A percentile compares a stretch with the other conserved stretches of the same genome.
phyloP scores from a whole-genome alignment of 306 rosid genomes.

The Urtica urens region DNA sequence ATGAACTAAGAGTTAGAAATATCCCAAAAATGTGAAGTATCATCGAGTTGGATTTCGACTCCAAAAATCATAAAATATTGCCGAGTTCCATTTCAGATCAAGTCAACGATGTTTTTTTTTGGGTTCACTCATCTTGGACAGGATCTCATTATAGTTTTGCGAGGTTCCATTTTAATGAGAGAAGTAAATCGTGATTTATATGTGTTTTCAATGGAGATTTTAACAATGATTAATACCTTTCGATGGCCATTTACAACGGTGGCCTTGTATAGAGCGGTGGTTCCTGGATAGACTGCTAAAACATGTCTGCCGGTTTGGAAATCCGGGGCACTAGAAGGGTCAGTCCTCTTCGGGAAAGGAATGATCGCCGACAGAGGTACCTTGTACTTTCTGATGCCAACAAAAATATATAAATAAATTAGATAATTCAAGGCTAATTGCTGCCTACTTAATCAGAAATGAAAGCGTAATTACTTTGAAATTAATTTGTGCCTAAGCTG shows the following conservation, averaged over 20 bases:
- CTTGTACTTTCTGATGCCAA: slow-evolving; percentile 58
- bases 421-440: neutral
- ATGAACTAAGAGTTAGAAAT: slow-evolving; percentile 24
- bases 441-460: too few relatives aligned
- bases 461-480: too few relatives aligned
- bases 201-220: too few relatives aligned
- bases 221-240: slow-evolving; percentile 56
- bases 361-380: slow-evolving; percentile 75
- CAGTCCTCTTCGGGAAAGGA: slow-evolving; percentile 84
- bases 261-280: slow-evolving; percentile 96
- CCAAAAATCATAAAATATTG: too few relatives aligned
- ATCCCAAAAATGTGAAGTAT: neutral
- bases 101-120: too few relatives aligned
- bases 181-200: too few relatives aligned
- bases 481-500: too few relatives aligned
- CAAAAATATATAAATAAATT: neutral
- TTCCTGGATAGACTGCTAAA: slow-evolving; percentile 96
- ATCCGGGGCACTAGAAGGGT: slow-evolving; percentile 58
- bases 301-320: slow-evolving; percentile 75
- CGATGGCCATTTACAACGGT: slow-evolving; percentile 86
- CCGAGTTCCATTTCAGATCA: too few relatives aligned
- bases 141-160: too few relatives aligned
- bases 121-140: too few relatives aligned
- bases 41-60: too few relatives aligned
- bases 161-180: too few relatives aligned